phyloP scores from a whole-genome alignment of 768 basidiomycete genomes.

The Phanerodontia chrysosporium region DNA sequence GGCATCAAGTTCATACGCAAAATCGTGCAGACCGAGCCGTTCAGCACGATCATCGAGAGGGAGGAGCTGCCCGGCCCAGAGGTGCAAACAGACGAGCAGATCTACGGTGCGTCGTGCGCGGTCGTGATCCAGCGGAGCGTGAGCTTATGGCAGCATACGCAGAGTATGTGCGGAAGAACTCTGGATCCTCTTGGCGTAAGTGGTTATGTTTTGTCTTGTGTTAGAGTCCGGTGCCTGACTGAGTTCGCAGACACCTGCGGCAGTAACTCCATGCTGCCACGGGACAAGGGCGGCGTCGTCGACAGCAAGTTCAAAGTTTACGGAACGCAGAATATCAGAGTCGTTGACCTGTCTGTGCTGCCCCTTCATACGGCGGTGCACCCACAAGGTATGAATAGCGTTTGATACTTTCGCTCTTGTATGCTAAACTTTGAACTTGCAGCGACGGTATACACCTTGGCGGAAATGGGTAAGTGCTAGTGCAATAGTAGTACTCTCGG shows the following conservation, averaged over 20 bases:
- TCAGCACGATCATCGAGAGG: constrained; percentile 10
- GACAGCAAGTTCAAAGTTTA: constrained; percentile 22
- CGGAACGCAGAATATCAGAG: constrained; percentile 43
- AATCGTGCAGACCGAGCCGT: constrained; percentile 15
- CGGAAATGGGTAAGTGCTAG: neutral
- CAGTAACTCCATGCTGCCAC: constrained; percentile 30
- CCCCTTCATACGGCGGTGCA: neutral
- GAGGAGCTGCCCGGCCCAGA: constrained; percentile 25
- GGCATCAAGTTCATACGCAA: constrained; percentile 19
- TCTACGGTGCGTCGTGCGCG: neutral
- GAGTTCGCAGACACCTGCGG: neutral
- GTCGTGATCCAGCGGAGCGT: neutral
- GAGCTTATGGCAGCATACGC: neutral
- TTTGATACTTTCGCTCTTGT: neutral
- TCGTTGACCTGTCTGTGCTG: constrained; percentile 39
- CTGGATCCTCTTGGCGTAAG: neutral
- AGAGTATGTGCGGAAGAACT: neutral
- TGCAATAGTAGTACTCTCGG: no score
- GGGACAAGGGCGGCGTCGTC: constrained; percentile 34
- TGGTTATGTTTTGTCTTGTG: no score
- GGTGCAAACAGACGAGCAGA: constrained; percentile 21
- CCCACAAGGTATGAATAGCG: neutral
- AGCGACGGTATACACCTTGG: neutral
- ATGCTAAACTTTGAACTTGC: no score
- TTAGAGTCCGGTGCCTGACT: no score